phyloP scores from a whole-genome alignment of 257 asterid species.

The Rauvolfia tetraphylla region DNA sequence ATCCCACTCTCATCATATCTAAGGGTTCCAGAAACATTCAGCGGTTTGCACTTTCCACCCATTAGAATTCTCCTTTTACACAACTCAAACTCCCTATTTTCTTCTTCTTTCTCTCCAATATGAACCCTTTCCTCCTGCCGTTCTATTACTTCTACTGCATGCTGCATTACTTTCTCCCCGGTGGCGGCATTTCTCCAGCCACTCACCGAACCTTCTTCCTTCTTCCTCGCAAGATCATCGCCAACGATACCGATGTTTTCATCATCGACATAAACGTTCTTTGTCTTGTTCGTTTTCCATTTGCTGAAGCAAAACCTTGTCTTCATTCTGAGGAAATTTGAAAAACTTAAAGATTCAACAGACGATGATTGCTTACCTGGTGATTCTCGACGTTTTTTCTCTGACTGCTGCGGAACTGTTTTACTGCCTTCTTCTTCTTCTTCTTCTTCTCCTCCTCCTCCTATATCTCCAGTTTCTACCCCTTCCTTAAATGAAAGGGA shows the following conservation, averaged over 20 bases:
- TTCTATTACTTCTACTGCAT: background rate
- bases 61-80: conserved; percentile 75
- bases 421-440: conserved; percentile 2
- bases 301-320: conserved; percentile 20
- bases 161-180: background rate
- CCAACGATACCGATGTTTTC: background rate
- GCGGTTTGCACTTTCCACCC: conserved; percentile 63
- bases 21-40: conserved; percentile 49
- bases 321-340: conserved; percentile 25
- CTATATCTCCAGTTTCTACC: background rate
- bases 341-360: conserved; percentile 13
- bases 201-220: background rate
- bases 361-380: background rate
- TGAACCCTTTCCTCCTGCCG: conserved; percentile 13
- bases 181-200: background rate
- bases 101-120: conserved; percentile 10
- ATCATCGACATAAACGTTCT: background rate
- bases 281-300: conserved; percentile 19
- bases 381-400: background rate
- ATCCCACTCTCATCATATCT: conserved; percentile 54
- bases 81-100: conserved; percentile 32
- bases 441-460: background rate
- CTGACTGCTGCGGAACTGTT: no score
- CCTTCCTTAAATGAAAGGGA: conserved; percentile 18
- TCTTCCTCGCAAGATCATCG: background rate